A percentile compares a stretch with the other conserved stretches of the same genome.
phyloP scores from a whole-genome alignment of 352 stramenopile genomes.

The Aphanomyces cochlioides region DNA sequence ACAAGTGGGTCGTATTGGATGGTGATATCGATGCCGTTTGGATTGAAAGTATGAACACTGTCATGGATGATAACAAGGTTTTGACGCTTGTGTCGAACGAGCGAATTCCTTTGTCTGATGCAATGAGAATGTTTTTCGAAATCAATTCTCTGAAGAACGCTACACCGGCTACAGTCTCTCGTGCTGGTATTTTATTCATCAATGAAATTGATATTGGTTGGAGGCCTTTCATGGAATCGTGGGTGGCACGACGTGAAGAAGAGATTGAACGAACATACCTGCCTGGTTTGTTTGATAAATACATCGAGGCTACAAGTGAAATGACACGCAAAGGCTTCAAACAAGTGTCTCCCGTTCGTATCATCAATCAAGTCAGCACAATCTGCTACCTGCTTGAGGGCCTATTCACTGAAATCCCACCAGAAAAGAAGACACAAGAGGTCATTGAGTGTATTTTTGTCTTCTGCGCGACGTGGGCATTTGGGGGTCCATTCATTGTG shows the following conservation, averaged over 20 bases:
- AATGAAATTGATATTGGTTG: conserved; percentile 91
- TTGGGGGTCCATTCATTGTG: conserved; percentile 93
- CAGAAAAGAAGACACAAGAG: conserved; percentile 90
- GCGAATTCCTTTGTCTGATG: conserved; percentile 71
- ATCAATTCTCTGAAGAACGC: conserved; percentile 88
- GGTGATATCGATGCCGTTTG: conserved; percentile 86
- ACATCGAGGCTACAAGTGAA: conserved; percentile 92
- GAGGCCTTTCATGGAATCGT: conserved; percentile 95
- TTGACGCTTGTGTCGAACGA: conserved; percentile 91
- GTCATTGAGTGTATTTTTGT: conserved; percentile 95
- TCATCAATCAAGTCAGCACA: conserved; percentile 96
- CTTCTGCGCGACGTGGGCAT: conserved; percentile 95
- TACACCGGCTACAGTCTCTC: conserved; percentile 79
- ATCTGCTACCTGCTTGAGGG: conserved; percentile 96
- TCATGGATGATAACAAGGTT: conserved; percentile 98
- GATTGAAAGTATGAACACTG: conserved; percentile 95
- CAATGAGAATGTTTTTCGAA: conserved; percentile 90
- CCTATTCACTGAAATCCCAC: conserved; percentile 74
- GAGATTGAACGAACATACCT: conserved; percentile 91
- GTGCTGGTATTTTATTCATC: conserved; percentile 85
- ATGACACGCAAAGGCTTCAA: conserved; percentile 95
- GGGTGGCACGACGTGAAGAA: conserved; percentile 88
- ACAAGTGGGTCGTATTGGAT: conserved; percentile 88
- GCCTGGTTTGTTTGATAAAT: conserved; percentile 94
- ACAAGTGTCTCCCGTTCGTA: conserved; percentile 88